Conservation (phyloP, 2,329 filamentous ascomycete genomes). For the Fusarium ambrosium region DNA sequence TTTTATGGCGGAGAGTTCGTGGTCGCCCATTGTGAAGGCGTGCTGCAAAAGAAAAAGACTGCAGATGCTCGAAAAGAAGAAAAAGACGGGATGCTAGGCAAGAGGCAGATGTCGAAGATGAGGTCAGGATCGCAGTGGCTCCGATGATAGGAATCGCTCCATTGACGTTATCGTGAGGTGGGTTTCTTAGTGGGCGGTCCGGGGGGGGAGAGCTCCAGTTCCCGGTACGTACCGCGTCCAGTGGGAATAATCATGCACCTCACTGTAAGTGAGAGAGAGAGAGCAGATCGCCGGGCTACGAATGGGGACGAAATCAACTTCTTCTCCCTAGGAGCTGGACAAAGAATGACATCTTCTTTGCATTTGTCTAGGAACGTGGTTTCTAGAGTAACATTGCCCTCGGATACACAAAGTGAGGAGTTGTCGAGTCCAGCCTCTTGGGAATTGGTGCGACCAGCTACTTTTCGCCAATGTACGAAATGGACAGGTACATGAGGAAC, state of each 20-base stretch:
- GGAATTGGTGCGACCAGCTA: not conserved
- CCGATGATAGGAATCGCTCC: constrained; percentile 25
- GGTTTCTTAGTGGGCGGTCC: constrained; percentile 4
- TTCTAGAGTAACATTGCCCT: not conserved
- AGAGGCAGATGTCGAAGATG: constrained; percentile 4
- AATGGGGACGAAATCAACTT: not conserved
- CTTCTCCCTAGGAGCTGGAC: not conserved
- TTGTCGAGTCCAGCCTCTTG: not conserved
- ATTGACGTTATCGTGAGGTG: constrained; percentile 40
- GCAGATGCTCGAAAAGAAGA: not conserved
- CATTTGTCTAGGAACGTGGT: not conserved
- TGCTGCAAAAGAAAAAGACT: not conserved
- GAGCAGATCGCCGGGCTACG: not conserved
- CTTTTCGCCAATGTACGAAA: not conserved
- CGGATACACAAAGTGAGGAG: not conserved
- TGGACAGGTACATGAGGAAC: not conserved
- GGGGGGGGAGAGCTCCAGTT: not conserved
- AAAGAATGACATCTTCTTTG: not conserved
- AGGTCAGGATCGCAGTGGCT: constrained; percentile 3
- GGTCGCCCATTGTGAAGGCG: constrained; percentile 66
- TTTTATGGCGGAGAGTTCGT: constrained; percentile 76
- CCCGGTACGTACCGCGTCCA: constrained; percentile 38
- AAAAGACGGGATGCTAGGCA: not conserved
- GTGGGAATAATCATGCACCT: not conserved
- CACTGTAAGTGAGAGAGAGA: not conserved